phyloP scores from a whole-genome alignment of 1,139 yeast species.

The Lodderomyces beijingensis region DNA sequence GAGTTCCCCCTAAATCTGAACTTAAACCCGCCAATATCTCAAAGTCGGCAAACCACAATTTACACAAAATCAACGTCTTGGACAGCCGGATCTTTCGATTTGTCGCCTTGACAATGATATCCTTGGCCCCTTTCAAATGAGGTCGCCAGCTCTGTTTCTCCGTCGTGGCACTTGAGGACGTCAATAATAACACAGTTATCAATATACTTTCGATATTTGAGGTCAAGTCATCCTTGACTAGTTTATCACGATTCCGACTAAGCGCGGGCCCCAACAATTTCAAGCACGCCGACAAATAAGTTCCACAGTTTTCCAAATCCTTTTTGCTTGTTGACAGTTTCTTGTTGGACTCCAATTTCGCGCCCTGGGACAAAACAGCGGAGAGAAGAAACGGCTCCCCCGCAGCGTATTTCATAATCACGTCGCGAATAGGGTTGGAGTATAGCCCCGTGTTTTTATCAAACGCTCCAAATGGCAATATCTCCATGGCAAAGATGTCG shows the following conservation, averaged over 20 bases:
- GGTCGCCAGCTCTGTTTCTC: constrained; percentile 65
- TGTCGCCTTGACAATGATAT: constrained; percentile 48
- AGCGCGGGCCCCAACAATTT: constrained; percentile 43
- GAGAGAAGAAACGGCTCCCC: constrained; percentile 54
- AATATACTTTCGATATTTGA: constrained; percentile 59
- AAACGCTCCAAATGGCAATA: constrained; percentile 55
- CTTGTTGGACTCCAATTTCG: constrained; percentile 37
- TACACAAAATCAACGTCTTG: constrained; percentile 50
- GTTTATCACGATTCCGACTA: constrained; percentile 15
- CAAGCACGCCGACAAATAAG: constrained; percentile 54
- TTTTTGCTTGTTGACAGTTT: constrained; percentile 17
- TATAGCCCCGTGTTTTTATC: constrained; percentile 20
- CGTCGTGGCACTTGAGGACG: constrained; percentile 61
- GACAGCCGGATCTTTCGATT: constrained; percentile 19
- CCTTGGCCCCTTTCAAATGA: constrained; percentile 65
- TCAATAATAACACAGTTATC: constrained; percentile 55
- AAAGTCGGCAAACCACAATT: constrained; percentile 59
- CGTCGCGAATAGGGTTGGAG: constrained; percentile 56
- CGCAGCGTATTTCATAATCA: constrained; percentile 50
- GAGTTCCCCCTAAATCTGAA: constrained; percentile 58
- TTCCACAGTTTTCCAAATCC: constrained; percentile 47
- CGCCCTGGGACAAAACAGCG: constrained; percentile 66
- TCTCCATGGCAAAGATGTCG: constrained; percentile 47
- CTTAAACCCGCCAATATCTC: constrained; percentile 62
- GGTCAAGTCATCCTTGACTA: constrained; percentile 25